A percentile compares a stretch with the other conserved stretches of the same genome.
Evolutionary conservation across 164 flowering plant species (phyloP).

Genomic region (Dillenia turbinata): DNA sequence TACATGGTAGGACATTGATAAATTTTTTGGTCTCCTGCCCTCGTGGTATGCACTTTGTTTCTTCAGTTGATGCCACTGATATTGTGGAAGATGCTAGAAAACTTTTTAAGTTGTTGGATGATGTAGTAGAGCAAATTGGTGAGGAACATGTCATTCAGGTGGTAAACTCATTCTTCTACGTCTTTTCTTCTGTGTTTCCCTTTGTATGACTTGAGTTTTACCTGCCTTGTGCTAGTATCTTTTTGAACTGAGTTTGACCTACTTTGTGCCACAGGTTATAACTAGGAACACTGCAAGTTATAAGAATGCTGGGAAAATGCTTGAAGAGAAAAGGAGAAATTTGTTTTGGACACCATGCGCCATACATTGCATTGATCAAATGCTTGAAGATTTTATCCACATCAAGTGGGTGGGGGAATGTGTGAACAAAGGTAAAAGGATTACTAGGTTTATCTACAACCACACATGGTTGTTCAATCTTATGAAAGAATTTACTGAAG

Average conservation of each 20-base stretch:
- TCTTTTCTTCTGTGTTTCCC: background rate
- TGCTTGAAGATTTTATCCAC: conserved; percentile 61
- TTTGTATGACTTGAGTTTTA: background rate
- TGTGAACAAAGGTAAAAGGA: conserved; percentile 55
- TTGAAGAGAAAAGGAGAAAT: conserved; percentile 62
- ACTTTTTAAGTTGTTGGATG: conserved; percentile 62
- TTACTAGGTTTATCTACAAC: conserved; percentile 74
- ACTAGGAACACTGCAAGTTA: conserved; percentile 64
- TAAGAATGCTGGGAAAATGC: conserved; percentile 71
- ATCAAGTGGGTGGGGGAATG: conserved; percentile 63
- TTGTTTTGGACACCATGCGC: conserved; percentile 89
- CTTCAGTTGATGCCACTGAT: conserved; percentile 66
- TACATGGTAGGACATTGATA: conserved; percentile 46
- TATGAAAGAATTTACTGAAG: conserved; percentile 67
- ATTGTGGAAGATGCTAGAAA: conserved; percentile 43
- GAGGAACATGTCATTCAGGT: conserved; percentile 88
- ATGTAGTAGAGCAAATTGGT: conserved; percentile 71
- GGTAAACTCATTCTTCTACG: conserved; percentile 4
- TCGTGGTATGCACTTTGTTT: conserved; percentile 55
- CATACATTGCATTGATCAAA: conserved; percentile 50
- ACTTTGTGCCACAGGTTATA: conserved; percentile 35
- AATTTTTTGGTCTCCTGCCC: conserved; percentile 72
- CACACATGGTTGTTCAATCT: conserved; percentile 59
- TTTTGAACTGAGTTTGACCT: background rate
- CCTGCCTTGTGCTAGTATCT: background rate